Base-by-base conservation (phyloP, 306 rosid genomes). In the Lathyrus oleraceus region DNA sequence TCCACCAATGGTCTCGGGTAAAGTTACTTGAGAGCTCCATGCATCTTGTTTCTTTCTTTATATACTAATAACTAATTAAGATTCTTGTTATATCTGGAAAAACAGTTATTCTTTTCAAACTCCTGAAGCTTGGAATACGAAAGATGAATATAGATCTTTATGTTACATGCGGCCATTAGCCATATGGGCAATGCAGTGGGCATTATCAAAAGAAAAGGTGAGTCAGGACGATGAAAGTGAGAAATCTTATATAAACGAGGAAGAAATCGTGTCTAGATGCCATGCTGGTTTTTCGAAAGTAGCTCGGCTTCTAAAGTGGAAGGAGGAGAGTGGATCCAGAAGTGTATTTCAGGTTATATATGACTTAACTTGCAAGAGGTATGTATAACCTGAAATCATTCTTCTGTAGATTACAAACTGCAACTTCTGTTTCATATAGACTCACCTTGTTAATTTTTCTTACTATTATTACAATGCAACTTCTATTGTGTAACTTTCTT, bases 101-200 rank as follows among this genome's bases (percentile, higher is more conserved):
- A 17, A 71, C 87, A 93, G 98, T 36, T 93, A 87, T 76, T 78
- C 91, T 64, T 93, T 93, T 69, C 98, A 93, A 80, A 93, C 96
- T 19, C 98, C 98, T 1, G 98, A 93, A 81, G 98, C 87, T 57
- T 93, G 98, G 98, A 85, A 67, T 59, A 82, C 83, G 4, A 43
- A 70, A 0, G 96, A 73, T 69, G 85, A 75, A 81, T 92, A 83
- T 61, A 78, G 98, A 78, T 88, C 98, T 19, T 40, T 92, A 39
- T 73, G 80, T 69, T 92, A 93, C 85, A 93, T 93, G 98, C 91
- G 98, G 39, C 98, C 98, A 60, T 84, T 93, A 54, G 97, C 97
- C 19, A 93, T 93, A 79, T 93, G 98, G 98, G 92, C 98, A 12
- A 93, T 93, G 96, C 98, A 93, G 52, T 93, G 98, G 97, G 97